Evolutionary conservation across 2,329 filamentous ascomycete genomes (phyloP), one percentile per base, ranked within the genome.

Genomic region (Cladosporium sp.): DNA sequence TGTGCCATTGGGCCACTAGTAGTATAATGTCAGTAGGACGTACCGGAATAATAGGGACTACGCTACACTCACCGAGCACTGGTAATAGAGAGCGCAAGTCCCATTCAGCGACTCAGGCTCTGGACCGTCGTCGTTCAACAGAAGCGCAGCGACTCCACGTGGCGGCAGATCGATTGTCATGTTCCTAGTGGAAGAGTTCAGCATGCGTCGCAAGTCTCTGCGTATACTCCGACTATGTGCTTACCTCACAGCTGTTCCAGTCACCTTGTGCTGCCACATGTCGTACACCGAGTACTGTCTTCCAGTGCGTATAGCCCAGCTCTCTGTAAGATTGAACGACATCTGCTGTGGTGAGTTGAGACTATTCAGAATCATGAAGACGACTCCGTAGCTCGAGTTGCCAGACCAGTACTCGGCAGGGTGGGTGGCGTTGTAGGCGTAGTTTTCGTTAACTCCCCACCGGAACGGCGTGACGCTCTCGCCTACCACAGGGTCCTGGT

Each of bases 311-410:
- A 62, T 56, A 3, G 60, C 60, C 60, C 58, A 63, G 49, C 55
- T 61, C 43, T 63, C 60, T 3, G 61, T 62, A 8, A 63, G 53
- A 22, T 61, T 59, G 38, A 63, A 63, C 6, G 40, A 55, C 53
- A 63, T 60, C 28, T 54, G 38, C 32, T 52, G 49, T 4, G 49
- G 31, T 5, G 37, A 43, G 53, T 62, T 53, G 16, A 54, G 51
- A 3, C 56, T 62, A 44, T 64, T 64, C n/a, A 64, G 33, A 9
- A 62, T 54, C 61, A 64, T 63, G 46, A 64, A 62, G 7, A 62
- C 55, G 11, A 59, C 53, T 4, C 61, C 61, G 41, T 63, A 61
- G 34, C 56, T 56, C 14, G 59, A 62, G 18, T 61, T 60, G 10
- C 62, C 62, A 11, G 59, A 52, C 63, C 58, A 64, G 55, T 67